These are phyloP conservation scores for Linum tenue DNA, from an alignment of 345 rosid species.

Conservation along the genomic window DNA sequence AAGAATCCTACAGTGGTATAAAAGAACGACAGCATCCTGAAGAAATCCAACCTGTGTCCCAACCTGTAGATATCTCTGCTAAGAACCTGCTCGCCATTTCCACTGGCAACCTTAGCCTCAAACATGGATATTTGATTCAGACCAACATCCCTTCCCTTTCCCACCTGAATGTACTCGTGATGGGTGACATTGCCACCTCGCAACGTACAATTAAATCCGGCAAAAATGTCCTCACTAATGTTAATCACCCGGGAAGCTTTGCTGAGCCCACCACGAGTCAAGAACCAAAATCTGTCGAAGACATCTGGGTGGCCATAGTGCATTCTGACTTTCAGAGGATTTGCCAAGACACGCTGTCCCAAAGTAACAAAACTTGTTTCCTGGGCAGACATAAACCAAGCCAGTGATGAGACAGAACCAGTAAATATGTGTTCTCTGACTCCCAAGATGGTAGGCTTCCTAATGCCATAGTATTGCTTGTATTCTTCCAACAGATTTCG, in stretches of 20 bases:
- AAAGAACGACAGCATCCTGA: slow-evolving; percentile 77
- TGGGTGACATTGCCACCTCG: slow-evolving; percentile 92
- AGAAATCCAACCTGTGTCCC: slow-evolving; percentile 84
- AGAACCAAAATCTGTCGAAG: slow-evolving; percentile 84
- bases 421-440: slow-evolving; percentile 87
- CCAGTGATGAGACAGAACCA: slow-evolving; percentile 88
- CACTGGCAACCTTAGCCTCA: slow-evolving; percentile 88
- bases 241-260: slow-evolving; percentile 84
- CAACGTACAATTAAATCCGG: slow-evolving; percentile 82
- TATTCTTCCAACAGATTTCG: slow-evolving; percentile 87
- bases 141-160: slow-evolving; percentile 90
- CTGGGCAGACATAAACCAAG: slow-evolving; percentile 92
- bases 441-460: slow-evolving; percentile 82
- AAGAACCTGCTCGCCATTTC: slow-evolving; percentile 87
- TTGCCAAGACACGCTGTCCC: slow-evolving; percentile 88
- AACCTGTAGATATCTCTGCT: slow-evolving; percentile 82
- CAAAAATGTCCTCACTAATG: slow-evolving; percentile 90
- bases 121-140: slow-evolving; percentile 77
- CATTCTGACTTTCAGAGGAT: slow-evolving; percentile 83
- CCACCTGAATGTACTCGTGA: slow-evolving; percentile 89
- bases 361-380: slow-evolving; percentile 82
- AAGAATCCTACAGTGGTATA: slow-evolving; percentile 65
- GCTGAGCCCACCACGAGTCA: slow-evolving; percentile 81
- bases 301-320: slow-evolving; percentile 96
- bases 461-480: slow-evolving; percentile 50